Base-by-base conservation (phyloP, 768 basidiomycete genomes). In the Pulveroboletus frians region DNA sequence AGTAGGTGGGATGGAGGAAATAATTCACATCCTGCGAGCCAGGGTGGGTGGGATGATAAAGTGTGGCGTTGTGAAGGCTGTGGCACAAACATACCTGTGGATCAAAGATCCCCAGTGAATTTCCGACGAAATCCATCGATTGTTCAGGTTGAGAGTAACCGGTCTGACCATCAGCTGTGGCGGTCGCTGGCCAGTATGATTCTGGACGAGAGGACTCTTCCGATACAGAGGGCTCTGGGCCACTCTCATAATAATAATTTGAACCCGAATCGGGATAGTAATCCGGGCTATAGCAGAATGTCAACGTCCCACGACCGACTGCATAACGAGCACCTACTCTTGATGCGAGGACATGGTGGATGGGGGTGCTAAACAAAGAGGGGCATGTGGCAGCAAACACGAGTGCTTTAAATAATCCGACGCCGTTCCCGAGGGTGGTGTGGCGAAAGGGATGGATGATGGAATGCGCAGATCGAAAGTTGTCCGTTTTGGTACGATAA, bases 371-470 rank as follows among this genome's bases (percentile, higher is more conserved):
- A 39, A 14, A 50, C n/a, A 37, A 35, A 20, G 26, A 43, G 43
- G 49, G 6, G 31, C 49, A 47, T 55, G 47, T 38, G 46, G 49
- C 38, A 44, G 27, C 32, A 26, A 15, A 30, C 17, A n/a, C 46
- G 29, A 38, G 41, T 31, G 21, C 44, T 51, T 66, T 67, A 66
- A 66, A 56, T 60, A 60, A 51, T 40, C 51, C 42, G 40, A 26
- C 31, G 41, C 39, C 41, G 44, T 45, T 40, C 39, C 61, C 29
- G 43, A 44, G 46, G 42, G 47, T 17, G 53, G 59, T 61, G 61
- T 66, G 42, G 21, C 56, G 27, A 46, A 50, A 39, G 52, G 45
- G 42, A 37, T 14, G 39, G 36, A 46, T 65, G 61, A 51, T 51
- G 53, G 42, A 51, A 63, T 58, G 49, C 7, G 46, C 27, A 43